These are phyloP conservation scores for Aaosphaeria arxii DNA, from an alignment of 2,329 filamentous ascomycete genomes.

Conservation along the genomic window DNA sequence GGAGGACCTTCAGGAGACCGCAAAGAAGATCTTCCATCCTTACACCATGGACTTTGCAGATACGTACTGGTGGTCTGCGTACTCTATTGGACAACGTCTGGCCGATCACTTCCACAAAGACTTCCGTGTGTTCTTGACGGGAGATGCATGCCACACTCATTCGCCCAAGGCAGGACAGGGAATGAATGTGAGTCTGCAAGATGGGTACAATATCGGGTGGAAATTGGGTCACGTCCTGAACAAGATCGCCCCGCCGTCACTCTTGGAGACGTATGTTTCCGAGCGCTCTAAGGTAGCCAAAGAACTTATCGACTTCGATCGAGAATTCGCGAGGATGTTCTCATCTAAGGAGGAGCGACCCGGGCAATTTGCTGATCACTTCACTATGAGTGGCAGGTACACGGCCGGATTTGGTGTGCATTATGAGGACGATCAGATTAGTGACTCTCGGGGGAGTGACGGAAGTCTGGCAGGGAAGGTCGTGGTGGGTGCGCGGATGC, in stretches of 20 bases:
- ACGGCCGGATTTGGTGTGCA: conserved; percentile 58
- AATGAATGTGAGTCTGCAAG: conserved; percentile 60
- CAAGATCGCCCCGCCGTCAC: conserved; percentile 52
- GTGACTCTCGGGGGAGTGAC: conserved; percentile 31
- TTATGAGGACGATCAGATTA: conserved; percentile 54
- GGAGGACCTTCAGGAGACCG: conserved; percentile 52
- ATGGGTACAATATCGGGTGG: conserved; percentile 58
- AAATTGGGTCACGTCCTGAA: conserved; percentile 45
- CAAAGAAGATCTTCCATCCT: conserved; percentile 53
- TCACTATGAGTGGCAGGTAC: conserved; percentile 56
- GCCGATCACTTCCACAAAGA: conserved; percentile 67
- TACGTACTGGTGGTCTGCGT: conserved; percentile 70
- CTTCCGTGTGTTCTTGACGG: conserved; percentile 65
- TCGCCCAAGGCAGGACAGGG: conserved; percentile 70
- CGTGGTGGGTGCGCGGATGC: conserved; percentile 48
- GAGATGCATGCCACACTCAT: conserved; percentile 68
- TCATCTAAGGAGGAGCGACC: conserved; percentile 44
- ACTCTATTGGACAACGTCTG: conserved; percentile 68
- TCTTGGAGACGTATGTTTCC: conserved; percentile 61
- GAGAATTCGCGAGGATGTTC: conserved; percentile 54
- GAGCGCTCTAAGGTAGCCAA: conserved; percentile 49
- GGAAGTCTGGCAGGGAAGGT: conserved; percentile 37
- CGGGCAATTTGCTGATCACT: conserved; percentile 55
- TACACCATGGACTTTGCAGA: conserved; percentile 54
- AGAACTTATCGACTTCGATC: conserved; percentile 62